Evolutionary conservation across 2,329 filamentous ascomycete species (phyloP), one percentile per base, ranked within the genome.

Genomic region (Colletotrichum sp.): DNA sequence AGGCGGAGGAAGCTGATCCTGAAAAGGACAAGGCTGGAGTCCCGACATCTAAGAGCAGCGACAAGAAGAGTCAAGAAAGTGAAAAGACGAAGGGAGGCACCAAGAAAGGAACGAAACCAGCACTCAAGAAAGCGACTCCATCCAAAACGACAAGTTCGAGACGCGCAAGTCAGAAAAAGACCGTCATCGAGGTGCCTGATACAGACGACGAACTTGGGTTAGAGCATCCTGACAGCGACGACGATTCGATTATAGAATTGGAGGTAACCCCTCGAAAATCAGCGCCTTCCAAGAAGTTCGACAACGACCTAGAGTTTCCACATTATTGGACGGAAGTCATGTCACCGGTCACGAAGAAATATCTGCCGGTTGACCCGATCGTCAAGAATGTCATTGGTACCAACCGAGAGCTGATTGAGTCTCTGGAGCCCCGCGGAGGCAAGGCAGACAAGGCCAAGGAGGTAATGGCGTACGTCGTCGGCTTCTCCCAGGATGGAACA

Each of bases 321-420:
- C 94, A 95, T 67, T 99, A 99, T 83, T 99, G 97, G 97, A 94
- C 94, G 0, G 97, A 99, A 83, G 94, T 95, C 4, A 88, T 97
- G 3, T 98, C 96, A 0, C 94, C 95, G 3, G 89, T 95, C 5
- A 96, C 95, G 0, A 92, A 95, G 70, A 95, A 92, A 65, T 96
- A 94, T 72, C 89, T 97, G 10, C 90, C 96, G 0, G 94, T 98
- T 4, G 96, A 98, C 74, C 90, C 95, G 0, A 87, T 95, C 8
- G 91, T 96, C 67, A 93, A 92, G 71, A 91, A 90, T 26, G 81
- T 94, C 3, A 88, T 97, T 24, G 95, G 93, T 2, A 94, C 92
- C 0, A 96, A 92, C 44, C 88, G 94, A 72, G 94, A 97, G 36
- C 88, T 95, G 8, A 85, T 96, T 13, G 90, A 94, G 72, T 91